These are phyloP conservation scores for Trichoderma pleuroti DNA, from an alignment of 2,329 filamentous ascomycete species.

Conservation along the genomic window DNA sequence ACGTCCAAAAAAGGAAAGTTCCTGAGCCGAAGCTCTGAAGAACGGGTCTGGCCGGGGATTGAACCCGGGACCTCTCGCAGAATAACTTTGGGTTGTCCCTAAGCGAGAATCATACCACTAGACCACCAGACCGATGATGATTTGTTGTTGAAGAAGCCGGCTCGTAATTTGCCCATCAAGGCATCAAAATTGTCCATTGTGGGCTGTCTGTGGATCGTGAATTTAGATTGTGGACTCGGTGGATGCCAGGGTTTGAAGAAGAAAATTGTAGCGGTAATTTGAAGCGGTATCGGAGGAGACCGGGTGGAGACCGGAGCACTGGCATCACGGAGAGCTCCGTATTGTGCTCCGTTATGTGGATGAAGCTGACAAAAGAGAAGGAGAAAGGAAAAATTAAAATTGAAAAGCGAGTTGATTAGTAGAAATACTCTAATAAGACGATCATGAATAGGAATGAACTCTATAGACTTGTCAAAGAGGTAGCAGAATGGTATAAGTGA, in stretches of 20 bases:
- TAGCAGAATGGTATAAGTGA: neutral
- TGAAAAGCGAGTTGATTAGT: neutral
- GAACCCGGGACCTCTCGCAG: constrained; percentile 47
- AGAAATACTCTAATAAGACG: neutral
- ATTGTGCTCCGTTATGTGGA: neutral
- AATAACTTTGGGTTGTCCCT: constrained; percentile 15
- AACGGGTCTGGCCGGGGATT: constrained; percentile 44
- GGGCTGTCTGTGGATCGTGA: neutral
- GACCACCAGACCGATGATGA: constrained; percentile 18
- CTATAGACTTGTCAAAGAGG: neutral
- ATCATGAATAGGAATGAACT: neutral
- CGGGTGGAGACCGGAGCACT: constrained; percentile 1
- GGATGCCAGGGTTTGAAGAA: neutral
- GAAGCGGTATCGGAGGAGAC: constrained; percentile 13
- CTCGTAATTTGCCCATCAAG: neutral
- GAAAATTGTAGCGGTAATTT: neutral
- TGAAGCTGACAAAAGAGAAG: neutral
- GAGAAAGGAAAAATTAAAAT: neutral
- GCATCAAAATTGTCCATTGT: neutral
- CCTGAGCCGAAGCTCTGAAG: neutral
- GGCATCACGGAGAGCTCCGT: constrained; percentile 2
- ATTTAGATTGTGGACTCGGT: neutral
- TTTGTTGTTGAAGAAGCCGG: neutral
- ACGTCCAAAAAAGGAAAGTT: neutral
- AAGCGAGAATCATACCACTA: constrained; percentile 20